Conservation (phyloP, 768 basidiomycete genomes). For the Lactarius hatsudake region DNA sequence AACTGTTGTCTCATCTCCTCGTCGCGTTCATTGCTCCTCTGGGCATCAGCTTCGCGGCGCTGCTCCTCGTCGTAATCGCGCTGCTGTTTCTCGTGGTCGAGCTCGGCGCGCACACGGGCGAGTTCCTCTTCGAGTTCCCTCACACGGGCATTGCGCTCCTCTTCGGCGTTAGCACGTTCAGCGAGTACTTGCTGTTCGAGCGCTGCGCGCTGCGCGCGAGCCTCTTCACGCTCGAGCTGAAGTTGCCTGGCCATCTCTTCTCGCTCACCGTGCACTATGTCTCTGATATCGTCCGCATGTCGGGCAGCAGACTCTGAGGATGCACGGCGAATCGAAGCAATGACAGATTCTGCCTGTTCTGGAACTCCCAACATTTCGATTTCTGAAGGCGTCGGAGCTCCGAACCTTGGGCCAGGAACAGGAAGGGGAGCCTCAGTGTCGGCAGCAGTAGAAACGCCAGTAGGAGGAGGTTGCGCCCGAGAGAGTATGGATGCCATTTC, state of each 20-base stretch:
- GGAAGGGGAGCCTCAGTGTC: neutral
- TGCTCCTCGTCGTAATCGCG: conserved; percentile 60
- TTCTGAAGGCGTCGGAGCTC: conserved; percentile 7
- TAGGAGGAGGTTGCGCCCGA: conserved; percentile 8
- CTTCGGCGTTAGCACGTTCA: conserved; percentile 34
- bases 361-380: conserved; percentile 26
- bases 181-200: conserved; percentile 20
- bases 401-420: neutral
- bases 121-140: conserved; percentile 62
- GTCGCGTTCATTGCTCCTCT: conserved; percentile 57
- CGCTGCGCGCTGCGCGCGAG: conserved; percentile 24
- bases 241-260: conserved; percentile 23
- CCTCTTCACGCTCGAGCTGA: conserved; percentile 25
- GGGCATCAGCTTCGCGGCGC: conserved; percentile 55
- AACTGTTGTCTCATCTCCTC: conserved; percentile 60
- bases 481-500: conserved; percentile 37
- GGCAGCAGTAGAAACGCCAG: neutral
- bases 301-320: conserved; percentile 54
- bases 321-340: conserved; percentile 41
- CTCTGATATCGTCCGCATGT: conserved; percentile 56
- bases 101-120: conserved; percentile 50
- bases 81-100: conserved; percentile 60
- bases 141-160: conserved; percentile 56
- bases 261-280: conserved; percentile 33
- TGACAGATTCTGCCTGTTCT: conserved; percentile 34